Conservation (phyloP, 2,329 filamentous ascomycete species). For the Diaporthe citri region DNA sequence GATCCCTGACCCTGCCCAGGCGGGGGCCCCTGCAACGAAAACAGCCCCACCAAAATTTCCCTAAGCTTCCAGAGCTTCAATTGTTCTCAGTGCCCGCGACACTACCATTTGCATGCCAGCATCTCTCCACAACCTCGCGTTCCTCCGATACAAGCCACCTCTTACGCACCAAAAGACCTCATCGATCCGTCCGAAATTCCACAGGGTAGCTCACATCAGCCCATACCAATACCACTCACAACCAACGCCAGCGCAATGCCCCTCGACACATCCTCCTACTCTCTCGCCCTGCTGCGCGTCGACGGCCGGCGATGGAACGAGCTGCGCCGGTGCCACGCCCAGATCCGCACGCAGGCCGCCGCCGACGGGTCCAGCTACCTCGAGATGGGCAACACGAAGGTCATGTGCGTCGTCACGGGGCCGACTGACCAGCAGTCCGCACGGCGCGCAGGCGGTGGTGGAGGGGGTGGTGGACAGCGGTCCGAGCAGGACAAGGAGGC, state of each 20-base stretch:
- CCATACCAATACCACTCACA: neutral
- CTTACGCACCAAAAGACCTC: neutral
- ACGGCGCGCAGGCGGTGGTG: slow-evolving; percentile 59
- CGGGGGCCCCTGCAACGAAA: neutral
- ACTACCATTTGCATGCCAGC: neutral
- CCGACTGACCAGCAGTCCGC: slow-evolving; percentile 73
- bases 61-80: slow-evolving; percentile 28
- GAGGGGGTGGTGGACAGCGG: slow-evolving; percentile 52
- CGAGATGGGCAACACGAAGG: slow-evolving; percentile 97
- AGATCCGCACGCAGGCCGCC: slow-evolving; percentile 91
- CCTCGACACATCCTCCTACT: slow-evolving; percentile 93
- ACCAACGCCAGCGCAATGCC: slow-evolving; percentile 73
- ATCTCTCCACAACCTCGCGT: neutral
- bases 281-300: slow-evolving; percentile 84
- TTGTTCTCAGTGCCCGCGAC: neutral
- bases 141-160: neutral
- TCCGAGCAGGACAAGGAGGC: slow-evolving; percentile 62
- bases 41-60: slow-evolving; percentile 36
- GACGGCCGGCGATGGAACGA: slow-evolving; percentile 97
- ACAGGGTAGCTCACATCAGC: neutral
- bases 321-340: slow-evolving; percentile 86
- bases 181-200: too few relatives aligned
- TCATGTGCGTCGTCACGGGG: slow-evolving; percentile 92
- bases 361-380: slow-evolving; percentile 95
- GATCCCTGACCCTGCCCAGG: neutral